phyloP scores from a whole-genome alignment of 176 grass and related monocot species.

The Cymbopogon citratus region DNA sequence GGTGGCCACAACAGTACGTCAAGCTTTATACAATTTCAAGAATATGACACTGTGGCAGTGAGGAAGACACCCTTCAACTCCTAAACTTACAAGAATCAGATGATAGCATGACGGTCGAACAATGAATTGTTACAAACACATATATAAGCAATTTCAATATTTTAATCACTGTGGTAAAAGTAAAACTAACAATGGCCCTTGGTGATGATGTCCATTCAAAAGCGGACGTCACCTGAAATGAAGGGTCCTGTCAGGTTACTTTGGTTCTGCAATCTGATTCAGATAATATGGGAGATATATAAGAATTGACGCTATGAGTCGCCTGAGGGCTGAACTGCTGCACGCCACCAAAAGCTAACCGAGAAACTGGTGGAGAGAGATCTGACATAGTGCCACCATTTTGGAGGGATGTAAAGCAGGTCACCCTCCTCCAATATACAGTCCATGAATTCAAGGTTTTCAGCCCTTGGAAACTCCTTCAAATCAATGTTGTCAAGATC shows the following conservation, averaged over 20 bases:
- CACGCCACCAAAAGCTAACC: slow-evolving; percentile 90
- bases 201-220: slow-evolving; percentile 9
- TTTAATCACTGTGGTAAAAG: background rate
- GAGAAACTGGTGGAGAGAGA: slow-evolving; percentile 90
- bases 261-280: slow-evolving; percentile 12
- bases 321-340: slow-evolving; percentile 1
- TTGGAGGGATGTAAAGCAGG: slow-evolving; percentile 90
- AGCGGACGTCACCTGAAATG: background rate
- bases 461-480: slow-evolving; percentile 52
- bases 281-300: slow-evolving; percentile 7
- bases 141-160: slow-evolving; percentile 4
- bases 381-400: slow-evolving; percentile 93
- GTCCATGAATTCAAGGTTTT: slow-evolving; percentile 67
- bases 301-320: background rate
- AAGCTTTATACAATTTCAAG: background rate
- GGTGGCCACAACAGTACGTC: background rate
- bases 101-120: background rate
- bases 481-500: slow-evolving; percentile 74
- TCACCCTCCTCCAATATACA: slow-evolving; percentile 89
- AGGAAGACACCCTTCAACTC: background rate
- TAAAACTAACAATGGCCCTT: slow-evolving; percentile 14
- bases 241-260: slow-evolving; percentile 6
- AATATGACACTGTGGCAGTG: background rate
- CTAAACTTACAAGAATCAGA: background rate
- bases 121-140: background rate